These are phyloP conservation scores for Neopestalotiopsis rosae DNA, from an alignment of 2,329 filamentous ascomycete species.

Conservation along the genomic window DNA sequence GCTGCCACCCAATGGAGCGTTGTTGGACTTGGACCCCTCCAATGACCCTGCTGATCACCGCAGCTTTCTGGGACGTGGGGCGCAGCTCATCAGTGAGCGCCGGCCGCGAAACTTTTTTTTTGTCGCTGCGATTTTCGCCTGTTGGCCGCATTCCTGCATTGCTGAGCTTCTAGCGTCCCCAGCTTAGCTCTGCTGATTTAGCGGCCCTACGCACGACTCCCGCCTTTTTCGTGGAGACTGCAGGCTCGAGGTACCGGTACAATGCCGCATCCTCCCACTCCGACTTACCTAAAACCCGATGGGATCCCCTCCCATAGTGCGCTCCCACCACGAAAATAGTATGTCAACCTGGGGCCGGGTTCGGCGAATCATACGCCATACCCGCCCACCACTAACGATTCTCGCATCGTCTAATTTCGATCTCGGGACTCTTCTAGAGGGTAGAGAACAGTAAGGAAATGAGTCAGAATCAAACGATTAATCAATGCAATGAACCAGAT, in stretches of 20 bases:
- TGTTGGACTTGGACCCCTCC: constrained; percentile 9
- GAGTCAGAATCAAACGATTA: constrained; percentile 1
- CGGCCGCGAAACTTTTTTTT: not conserved
- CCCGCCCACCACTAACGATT: not conserved
- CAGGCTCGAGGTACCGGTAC: constrained; percentile 12
- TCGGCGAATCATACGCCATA: not conserved
- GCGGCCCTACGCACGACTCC: not conserved
- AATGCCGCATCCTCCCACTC: not conserved
- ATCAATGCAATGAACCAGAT: not conserved
- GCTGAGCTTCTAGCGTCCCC: not conserved
- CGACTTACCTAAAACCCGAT: constrained; percentile 7
- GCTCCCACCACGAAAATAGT: constrained; percentile 8
- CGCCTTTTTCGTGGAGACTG: constrained; percentile 14
- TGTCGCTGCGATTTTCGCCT: constrained; percentile 16
- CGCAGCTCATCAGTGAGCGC: not conserved
- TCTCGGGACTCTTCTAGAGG: not conserved
- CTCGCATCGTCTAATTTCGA: not conserved
- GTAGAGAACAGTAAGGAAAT: constrained; percentile 4
- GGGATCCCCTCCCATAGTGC: not conserved
- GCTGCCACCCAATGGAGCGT: constrained; percentile 12
- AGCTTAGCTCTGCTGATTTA: not conserved
- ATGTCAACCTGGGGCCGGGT: not conserved
- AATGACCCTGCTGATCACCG: constrained; percentile 22
- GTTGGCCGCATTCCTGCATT: constrained; percentile 3
- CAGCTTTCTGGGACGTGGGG: constrained; percentile 13